Conservation (phyloP, 2,329 filamentous ascomycete species). For the Fusarium foetens region DNA sequence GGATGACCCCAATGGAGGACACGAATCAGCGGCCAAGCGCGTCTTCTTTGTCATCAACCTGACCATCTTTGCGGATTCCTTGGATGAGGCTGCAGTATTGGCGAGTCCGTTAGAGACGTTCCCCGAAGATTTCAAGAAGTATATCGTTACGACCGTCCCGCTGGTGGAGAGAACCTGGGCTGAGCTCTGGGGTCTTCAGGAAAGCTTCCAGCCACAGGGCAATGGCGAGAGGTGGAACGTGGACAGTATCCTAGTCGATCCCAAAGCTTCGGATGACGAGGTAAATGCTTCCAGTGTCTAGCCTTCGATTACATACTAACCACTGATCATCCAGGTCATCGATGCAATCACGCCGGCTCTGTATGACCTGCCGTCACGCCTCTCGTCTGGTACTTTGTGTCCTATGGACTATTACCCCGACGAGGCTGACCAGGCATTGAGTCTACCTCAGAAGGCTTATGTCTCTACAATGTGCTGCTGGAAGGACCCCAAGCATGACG, state of each 20-base stretch:
- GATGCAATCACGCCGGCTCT: neutral
- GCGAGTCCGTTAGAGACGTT: neutral
- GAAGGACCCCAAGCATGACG: neutral
- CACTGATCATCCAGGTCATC: neutral
- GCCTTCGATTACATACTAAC: neutral
- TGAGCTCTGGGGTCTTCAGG: neutral
- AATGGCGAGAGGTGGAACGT: neutral
- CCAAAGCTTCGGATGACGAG: neutral
- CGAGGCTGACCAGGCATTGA: neutral
- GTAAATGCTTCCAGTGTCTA: neutral
- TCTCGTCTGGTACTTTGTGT: neutral
- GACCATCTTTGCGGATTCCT: neutral
- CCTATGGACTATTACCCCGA: neutral
- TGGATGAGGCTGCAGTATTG: neutral
- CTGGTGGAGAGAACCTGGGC: neutral
- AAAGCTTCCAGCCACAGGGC: neutral
- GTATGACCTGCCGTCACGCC: neutral
- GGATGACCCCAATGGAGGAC: neutral
- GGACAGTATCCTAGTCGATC: neutral
- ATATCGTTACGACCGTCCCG: neutral
- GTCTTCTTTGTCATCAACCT: neutral
- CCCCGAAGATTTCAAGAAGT: neutral
- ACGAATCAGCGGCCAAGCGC: neutral
- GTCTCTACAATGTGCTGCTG: neutral
- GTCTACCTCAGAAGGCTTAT: neutral